Evolutionary conservation across 805 yeast species (phyloP), one percentile per base, ranked within the genome.

Genomic region (Candida chilensis): DNA sequence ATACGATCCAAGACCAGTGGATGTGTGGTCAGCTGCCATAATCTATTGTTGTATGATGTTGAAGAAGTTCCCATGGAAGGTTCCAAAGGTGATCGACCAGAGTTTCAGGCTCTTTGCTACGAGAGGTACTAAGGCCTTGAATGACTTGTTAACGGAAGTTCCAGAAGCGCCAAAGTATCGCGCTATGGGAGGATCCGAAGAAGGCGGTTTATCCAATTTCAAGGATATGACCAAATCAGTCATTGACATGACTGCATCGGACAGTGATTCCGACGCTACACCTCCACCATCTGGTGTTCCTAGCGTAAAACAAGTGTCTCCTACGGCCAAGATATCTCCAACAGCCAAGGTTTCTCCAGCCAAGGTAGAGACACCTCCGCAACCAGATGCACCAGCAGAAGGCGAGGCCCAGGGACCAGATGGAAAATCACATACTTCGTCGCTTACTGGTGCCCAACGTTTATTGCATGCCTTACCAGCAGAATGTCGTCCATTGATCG

Each of bases 51-150:
- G 96, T 60, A 86, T 87, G 95, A 73, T 84, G 35, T 64, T 87
- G 51, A 80, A 85, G 48, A 82, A 86, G 57, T 87, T 87, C 57
- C 96, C 96, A 6, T 87, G 96, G 96, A 86, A 85, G 49, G 84
- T 85, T 5, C 96, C 96, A 6, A 80, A 84, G 46, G 54, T 76
- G 30, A 64, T 79, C 30, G 96, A 87, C 53, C 73, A 77, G 41
- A 78, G 92, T 37, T 88, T 87, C 59, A 84, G 82, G 54, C 52
- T 84, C 41, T 88, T 84, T 50, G 80, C 90, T 27, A 73, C 83
- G 17, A 73, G 87, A 18, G 78, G 82, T 33, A 74, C 36, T 16
- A 30, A 66, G 30, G 72, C 87, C 1, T 57, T 83, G 36, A 75
- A 78, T 39, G 77, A 80, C 17, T 47, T 78, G 29, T 63, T 78